Percentiles rank a stretch among this genome's conserved stretches.
These are phyloP conservation scores for Juglanconis sp. DNA, from an alignment of 2,329 filamentous ascomycete genomes.

Conservation along the genomic window DNA sequence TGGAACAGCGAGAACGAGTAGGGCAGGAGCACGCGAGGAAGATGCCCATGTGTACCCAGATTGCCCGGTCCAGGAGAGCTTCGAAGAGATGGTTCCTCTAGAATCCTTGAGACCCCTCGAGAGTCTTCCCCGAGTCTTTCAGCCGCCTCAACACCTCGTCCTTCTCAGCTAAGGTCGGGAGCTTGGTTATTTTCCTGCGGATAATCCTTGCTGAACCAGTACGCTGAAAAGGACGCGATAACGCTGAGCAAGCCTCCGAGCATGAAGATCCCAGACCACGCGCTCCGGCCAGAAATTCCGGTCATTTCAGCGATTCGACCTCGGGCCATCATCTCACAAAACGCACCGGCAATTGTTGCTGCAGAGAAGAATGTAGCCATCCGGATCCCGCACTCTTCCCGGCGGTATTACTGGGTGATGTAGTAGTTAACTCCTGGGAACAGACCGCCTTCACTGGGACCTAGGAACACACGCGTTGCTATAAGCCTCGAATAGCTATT, in stretches of 20 bases:
- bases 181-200: conserved; percentile 45
- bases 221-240: conserved; percentile 37
- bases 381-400: conserved; percentile 58
- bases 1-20: conserved; percentile 61
- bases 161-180: conserved; percentile 43
- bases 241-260: conserved; percentile 56
- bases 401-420: conserved; percentile 57
- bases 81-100: conserved; percentile 51
- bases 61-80: conserved; percentile 58
- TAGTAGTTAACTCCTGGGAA: conserved; percentile 57
- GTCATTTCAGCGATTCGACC: conserved; percentile 55
- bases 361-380: conserved; percentile 59
- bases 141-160: conserved; percentile 41
- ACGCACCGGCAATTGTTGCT: conserved; percentile 59
- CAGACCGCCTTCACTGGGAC: conserved; percentile 57
- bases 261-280: conserved; percentile 82
- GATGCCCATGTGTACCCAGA: conserved; percentile 54
- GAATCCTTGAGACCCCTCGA: conserved; percentile 47
- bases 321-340: conserved; percentile 59
- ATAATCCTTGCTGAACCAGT: conserved; percentile 53
- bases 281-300: conserved; percentile 46
- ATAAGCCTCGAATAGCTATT: conserved; percentile 47
- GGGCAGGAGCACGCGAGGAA: conserved; percentile 59
- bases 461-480: conserved; percentile 52
- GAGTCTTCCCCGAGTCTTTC: conserved; percentile 42